Conservation (phyloP, 1,284 basidiomycete species). For the Calocybe gambosa region DNA sequence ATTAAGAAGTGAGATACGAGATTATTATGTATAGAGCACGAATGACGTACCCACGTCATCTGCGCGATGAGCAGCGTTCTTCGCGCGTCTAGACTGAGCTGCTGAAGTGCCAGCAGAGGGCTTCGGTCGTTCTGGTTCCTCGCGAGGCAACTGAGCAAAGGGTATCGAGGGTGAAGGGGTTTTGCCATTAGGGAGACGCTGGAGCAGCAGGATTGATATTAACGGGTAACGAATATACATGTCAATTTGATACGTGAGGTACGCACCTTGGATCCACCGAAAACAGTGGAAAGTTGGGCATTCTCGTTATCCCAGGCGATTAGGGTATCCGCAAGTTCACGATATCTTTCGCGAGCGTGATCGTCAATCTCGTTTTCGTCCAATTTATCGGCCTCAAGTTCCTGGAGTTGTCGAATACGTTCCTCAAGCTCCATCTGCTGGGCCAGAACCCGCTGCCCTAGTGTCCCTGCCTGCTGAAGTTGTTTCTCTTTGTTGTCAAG, state of each 20-base stretch:
- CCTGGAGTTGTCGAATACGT: constrained; percentile 75
- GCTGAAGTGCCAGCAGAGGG: constrained; percentile 46
- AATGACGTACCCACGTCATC: constrained; percentile 71
- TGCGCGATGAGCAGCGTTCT: constrained; percentile 79
- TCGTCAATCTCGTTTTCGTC: constrained; percentile 60
- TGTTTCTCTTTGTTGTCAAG: constrained; percentile 87
- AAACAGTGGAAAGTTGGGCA: constrained; percentile 66
- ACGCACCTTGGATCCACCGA: constrained; percentile 60
- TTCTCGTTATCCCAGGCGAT: constrained; percentile 82
- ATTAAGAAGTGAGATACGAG: constrained; percentile 11
- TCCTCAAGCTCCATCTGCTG: constrained; percentile 91
- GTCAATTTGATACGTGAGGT: neutral
- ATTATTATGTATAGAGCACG: constrained; percentile 12
- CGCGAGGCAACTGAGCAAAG: constrained; percentile 34
- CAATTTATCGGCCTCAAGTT: constrained; percentile 47
- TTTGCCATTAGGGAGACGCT: constrained; percentile 31
- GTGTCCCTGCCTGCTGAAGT: constrained; percentile 81
- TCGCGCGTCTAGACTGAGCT: constrained; percentile 75
- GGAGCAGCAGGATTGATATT: constrained; percentile 3
- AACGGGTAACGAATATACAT: constrained; percentile 6
- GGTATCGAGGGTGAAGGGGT: constrained; percentile 31
- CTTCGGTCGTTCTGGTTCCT: constrained; percentile 39
- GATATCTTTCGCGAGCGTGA: constrained; percentile 65
- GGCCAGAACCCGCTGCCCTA: constrained; percentile 85
- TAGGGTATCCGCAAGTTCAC: constrained; percentile 74